These are phyloP conservation scores for Esteya vermicola DNA, from an alignment of 2,329 filamentous ascomycete genomes.

Conservation along the genomic window DNA sequence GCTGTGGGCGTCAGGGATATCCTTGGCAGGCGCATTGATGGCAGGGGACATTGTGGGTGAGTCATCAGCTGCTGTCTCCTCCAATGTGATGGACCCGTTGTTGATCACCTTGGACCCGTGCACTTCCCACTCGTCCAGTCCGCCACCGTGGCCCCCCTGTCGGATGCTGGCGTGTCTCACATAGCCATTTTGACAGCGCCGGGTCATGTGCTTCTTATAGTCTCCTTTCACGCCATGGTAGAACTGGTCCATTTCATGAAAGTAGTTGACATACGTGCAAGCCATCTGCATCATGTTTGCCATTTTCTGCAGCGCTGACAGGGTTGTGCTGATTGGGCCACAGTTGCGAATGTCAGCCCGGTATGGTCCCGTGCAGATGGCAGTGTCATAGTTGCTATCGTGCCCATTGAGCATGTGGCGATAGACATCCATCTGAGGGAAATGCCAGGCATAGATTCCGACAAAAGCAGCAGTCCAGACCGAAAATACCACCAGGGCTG, in stretches of 20 bases:
- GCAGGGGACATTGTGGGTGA: slow-evolving; percentile 14
- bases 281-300: slow-evolving; percentile 40
- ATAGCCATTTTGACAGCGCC: not conserved
- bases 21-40: slow-evolving; percentile 11
- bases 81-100: slow-evolving; percentile 24
- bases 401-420: slow-evolving; percentile 30
- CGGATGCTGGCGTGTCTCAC: slow-evolving; percentile 21
- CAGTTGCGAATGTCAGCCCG: slow-evolving; percentile 18
- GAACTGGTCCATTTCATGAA: slow-evolving; percentile 37
- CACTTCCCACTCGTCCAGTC: slow-evolving; percentile 38
- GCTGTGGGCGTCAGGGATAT: no score
- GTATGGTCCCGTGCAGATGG: no score
- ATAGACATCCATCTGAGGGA: slow-evolving; percentile 52
- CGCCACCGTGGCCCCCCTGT: slow-evolving; percentile 30
- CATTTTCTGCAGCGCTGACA: slow-evolving; percentile 36
- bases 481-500: slow-evolving; percentile 52
- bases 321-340: slow-evolving; percentile 31
- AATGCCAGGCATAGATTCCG: slow-evolving; percentile 51
- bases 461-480: slow-evolving; percentile 53
- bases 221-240: slow-evolving; percentile 36
- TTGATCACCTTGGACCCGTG: slow-evolving; percentile 25
- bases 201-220: slow-evolving; percentile 20
- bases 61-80: slow-evolving; percentile 12
- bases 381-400: not conserved
- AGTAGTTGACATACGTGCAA: slow-evolving; percentile 36